Conservation (phyloP, 306 rosid species). For the Datisca glomerata region DNA sequence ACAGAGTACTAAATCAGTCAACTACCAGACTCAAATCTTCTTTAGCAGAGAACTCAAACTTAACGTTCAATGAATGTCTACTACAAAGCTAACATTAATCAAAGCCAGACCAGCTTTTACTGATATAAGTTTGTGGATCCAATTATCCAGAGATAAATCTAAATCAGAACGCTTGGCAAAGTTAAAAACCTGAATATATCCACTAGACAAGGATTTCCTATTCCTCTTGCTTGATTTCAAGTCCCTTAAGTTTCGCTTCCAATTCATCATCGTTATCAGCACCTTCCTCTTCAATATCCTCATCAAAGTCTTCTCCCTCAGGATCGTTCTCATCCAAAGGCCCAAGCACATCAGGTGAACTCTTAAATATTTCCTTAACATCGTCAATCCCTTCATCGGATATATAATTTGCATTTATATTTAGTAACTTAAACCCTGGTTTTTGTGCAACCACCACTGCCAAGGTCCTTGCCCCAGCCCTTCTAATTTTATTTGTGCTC, state of each 20-base stretch:
- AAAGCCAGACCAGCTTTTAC: background rate
- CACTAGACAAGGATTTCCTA: conserved; percentile 8
- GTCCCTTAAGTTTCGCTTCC: conserved; percentile 61
- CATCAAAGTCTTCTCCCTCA: conserved; percentile 59
- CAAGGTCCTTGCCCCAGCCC: conserved; percentile 72
- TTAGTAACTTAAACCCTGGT: conserved; percentile 65
- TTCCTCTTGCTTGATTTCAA: conserved; percentile 41
- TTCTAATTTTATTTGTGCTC: conserved; percentile 48
- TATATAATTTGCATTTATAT: conserved; percentile 53
- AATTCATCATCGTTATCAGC: conserved; percentile 40
- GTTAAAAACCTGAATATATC: too few relatives aligned
- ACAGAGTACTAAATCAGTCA: too few relatives aligned
- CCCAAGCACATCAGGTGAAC: conserved; percentile 44
- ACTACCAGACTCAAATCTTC: too few relatives aligned
- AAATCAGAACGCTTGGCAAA: background rate
- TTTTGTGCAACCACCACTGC: conserved; percentile 59
- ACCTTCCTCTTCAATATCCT: conserved; percentile 43
- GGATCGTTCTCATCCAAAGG: conserved; percentile 86
- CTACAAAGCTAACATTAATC: too few relatives aligned
- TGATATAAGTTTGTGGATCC: background rate
- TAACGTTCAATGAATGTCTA: too few relatives aligned
- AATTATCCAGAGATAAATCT: background rate
- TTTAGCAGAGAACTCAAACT: too few relatives aligned
- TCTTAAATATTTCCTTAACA: conserved; percentile 43
- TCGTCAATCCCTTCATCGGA: conserved; percentile 73